Percentiles rank a stretch among this genome's conserved stretches.
These are phyloP conservation scores for Ottelia alismoides DNA, from an alignment of 106 monocot species.

Conservation along the genomic window DNA sequence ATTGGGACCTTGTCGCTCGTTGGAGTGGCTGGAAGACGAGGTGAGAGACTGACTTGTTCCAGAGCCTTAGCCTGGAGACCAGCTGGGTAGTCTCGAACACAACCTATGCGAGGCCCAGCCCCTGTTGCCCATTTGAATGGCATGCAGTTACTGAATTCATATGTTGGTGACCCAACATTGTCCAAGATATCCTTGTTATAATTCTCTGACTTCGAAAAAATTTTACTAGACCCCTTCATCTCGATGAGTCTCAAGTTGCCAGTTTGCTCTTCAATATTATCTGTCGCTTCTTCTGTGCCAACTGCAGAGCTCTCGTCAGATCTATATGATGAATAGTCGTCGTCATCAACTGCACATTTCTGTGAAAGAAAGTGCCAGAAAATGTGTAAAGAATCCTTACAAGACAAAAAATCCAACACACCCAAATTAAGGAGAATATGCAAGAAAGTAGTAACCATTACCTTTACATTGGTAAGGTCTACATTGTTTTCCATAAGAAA, in stretches of 20 bases:
- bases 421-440: no score
- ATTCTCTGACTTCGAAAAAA: no score
- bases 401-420: no score
- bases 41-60: slow-evolving; percentile 37
- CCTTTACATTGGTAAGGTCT: slow-evolving; percentile 72
- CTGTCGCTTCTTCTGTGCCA: no score
- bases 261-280: no score
- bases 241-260: no score
- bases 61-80: slow-evolving; percentile 25
- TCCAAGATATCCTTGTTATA: no score
- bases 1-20: slow-evolving; percentile 36
- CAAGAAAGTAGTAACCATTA: no score
- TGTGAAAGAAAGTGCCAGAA: slow-evolving; percentile 6
- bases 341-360: slow-evolving; percentile 20
- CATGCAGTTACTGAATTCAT: slow-evolving; percentile 7
- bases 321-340: slow-evolving; percentile 14
- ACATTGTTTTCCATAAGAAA: slow-evolving; percentile 50
- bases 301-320: no score
- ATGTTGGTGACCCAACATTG: no score
- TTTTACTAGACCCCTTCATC: no score
- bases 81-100: slow-evolving; percentile 28
- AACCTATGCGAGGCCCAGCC: slow-evolving; percentile 32
- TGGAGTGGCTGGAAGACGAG: slow-evolving; percentile 6
- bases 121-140: slow-evolving; percentile 34
- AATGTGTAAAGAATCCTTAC: no score